Evolutionary conservation across 2,329 filamentous ascomycete species (phyloP).

Genomic region (Blumeria hordei): DNA sequence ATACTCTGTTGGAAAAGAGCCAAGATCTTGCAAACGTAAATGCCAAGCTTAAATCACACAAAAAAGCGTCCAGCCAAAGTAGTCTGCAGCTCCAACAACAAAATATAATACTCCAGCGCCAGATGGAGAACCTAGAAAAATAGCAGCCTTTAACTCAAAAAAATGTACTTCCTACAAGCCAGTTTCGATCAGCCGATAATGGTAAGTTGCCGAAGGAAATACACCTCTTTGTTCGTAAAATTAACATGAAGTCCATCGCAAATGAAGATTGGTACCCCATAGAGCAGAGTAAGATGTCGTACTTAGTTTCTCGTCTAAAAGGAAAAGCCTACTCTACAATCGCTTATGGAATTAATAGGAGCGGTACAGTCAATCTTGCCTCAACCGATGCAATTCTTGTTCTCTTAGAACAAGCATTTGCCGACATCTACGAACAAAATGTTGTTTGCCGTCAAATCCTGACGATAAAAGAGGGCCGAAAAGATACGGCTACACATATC

Average conservation of each 20-base stretch:
- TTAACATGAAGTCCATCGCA: not conserved
- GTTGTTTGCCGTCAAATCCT: not conserved
- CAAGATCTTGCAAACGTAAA: not conserved
- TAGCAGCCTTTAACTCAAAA: not conserved
- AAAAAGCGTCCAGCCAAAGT: not conserved
- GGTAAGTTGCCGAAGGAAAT: not conserved
- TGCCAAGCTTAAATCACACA: not conserved
- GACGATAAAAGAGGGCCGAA: not conserved
- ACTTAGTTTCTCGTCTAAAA: not conserved
- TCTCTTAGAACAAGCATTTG: not conserved
- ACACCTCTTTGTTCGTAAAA: not conserved
- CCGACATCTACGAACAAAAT: not conserved
- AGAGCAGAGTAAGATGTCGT: not conserved
- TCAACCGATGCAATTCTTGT: not conserved
- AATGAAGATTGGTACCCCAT: not conserved
- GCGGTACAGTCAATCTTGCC: not conserved
- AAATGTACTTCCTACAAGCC: not conserved
- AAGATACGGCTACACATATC: not conserved
- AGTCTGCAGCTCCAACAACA: not conserved
- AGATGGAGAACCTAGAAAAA: not conserved
- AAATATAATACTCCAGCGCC: not conserved
- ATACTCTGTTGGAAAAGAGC: not conserved
- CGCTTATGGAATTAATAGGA: not conserved
- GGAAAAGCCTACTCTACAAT: not conserved
- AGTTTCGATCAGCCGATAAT: not conserved